Conservation (phyloP, 2,329 filamentous ascomycete genomes). For the Ophiostoma ips region DNA sequence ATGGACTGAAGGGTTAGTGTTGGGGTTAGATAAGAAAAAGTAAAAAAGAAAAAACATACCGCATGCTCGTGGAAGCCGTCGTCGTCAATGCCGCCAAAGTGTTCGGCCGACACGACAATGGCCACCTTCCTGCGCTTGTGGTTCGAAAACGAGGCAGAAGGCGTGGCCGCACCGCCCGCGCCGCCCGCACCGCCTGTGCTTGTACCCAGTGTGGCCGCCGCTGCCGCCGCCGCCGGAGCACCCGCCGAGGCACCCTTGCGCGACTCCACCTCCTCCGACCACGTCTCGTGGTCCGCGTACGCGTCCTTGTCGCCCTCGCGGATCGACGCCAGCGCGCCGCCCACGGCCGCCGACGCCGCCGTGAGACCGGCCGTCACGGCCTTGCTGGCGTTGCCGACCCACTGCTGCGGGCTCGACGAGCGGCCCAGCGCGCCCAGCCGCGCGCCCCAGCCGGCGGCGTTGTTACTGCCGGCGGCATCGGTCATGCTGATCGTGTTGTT, state of each 20-base stretch:
- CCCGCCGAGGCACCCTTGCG: constrained; percentile 25
- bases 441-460: constrained; percentile 47
- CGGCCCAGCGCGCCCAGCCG: constrained; percentile 70
- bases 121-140: constrained; percentile 63
- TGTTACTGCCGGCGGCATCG: constrained; percentile 24
- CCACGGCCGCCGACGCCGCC: constrained; percentile 69
- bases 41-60: constrained; percentile 38
- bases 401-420: constrained; percentile 76
- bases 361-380: constrained; percentile 69
- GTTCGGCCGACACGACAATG: constrained; percentile 74
- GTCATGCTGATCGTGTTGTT: constrained; percentile 11
- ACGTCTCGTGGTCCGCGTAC: constrained; percentile 75
- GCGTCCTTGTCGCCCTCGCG: constrained; percentile 69
- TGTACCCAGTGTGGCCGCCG: too few relatives aligned
- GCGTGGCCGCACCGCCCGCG: not conserved
- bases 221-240: not conserved
- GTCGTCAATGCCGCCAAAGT: constrained; percentile 43
- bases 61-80: constrained; percentile 61
- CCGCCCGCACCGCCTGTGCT: too few relatives aligned
- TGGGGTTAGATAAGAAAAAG: not conserved
- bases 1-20: constrained; percentile 46
- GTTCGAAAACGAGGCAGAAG: not conserved
- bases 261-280: constrained; percentile 79
- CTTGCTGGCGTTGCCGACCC: constrained; percentile 72
- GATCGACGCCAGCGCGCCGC: constrained; percentile 69